phyloP scores from a whole-genome alignment of 345 rosid genomes.

The Lepidium africanum region DNA sequence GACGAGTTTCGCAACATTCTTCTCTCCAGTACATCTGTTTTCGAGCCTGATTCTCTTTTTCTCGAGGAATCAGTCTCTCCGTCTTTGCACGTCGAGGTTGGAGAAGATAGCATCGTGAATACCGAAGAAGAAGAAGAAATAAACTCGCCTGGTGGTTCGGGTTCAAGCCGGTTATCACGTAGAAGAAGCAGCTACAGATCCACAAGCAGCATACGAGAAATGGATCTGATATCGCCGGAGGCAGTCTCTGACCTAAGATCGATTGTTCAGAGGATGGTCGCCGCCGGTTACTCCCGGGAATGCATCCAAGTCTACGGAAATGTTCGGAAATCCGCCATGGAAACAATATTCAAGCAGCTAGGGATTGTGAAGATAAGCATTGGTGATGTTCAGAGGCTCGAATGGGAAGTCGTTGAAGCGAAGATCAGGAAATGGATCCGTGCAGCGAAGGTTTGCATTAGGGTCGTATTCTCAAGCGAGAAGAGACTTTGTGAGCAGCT shows the following conservation, averaged over 20 bases:
- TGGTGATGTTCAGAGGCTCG: constrained; percentile 79
- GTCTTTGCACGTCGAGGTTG: constrained; percentile 15
- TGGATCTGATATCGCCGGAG: constrained; percentile 28
- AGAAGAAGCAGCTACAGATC: constrained; percentile 32
- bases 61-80: constrained; percentile 29
- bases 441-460: constrained; percentile 67
- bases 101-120: constrained; percentile 22
- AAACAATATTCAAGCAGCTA: constrained; percentile 49
- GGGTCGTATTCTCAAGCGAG: constrained; percentile 81
- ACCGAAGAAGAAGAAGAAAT: constrained; percentile 4
- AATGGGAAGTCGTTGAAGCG: constrained; percentile 65
- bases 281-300: constrained; percentile 28
- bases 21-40: constrained; percentile 38
- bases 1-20: constrained; percentile 91
- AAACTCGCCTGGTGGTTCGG: constrained; percentile 7
- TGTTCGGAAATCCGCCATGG: constrained; percentile 72
- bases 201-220: constrained; percentile 27
- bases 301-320: constrained; percentile 57
- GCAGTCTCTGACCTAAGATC: constrained; percentile 23
- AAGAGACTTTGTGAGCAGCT: constrained; percentile 76
- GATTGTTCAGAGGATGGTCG: constrained; percentile 25
- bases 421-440: constrained; percentile 84
- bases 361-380: constrained; percentile 80
- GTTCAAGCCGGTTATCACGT: constrained; percentile 24
- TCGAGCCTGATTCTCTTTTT: constrained; percentile 54